Conservation (phyloP, 148 eudicot genomes). For the Drosera capensis region DNA sequence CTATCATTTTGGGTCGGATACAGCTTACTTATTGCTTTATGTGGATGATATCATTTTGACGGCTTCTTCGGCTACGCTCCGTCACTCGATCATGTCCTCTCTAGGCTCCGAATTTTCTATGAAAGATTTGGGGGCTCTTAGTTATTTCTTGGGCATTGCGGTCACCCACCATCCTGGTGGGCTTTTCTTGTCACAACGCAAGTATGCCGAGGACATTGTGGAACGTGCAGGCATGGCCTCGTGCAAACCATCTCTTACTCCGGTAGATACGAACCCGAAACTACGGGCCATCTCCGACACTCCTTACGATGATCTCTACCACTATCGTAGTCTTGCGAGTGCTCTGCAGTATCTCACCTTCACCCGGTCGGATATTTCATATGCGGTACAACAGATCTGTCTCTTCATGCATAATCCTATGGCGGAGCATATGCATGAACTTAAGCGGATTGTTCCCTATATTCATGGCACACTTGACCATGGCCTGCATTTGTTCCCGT, state of each 20-base stretch:
- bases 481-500: not conserved
- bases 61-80: not conserved
- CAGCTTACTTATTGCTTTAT: not conserved
- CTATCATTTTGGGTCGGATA: not conserved
- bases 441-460: constrained; percentile 3
- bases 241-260: constrained; percentile 2
- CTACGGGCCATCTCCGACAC: not conserved
- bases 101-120: constrained; percentile 1
- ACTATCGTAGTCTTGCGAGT: constrained; percentile 5
- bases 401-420: constrained; percentile 1
- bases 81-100: not conserved
- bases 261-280: constrained; percentile 7
- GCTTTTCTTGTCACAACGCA: not conserved
- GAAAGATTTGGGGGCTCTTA: constrained; percentile 1
- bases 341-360: constrained; percentile 5
- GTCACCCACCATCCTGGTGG: not conserved
- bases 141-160: constrained; percentile 5
- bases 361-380: constrained; percentile 5
- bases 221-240: constrained; percentile 5
- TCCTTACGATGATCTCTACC: not conserved
- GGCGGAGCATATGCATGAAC: constrained; percentile 2
- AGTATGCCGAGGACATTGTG: constrained; percentile 3
- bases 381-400: constrained; percentile 6
- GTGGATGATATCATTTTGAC: constrained; percentile 3
- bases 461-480: not conserved